These are phyloP conservation scores for Neofusicoccum parvum DNA, from an alignment of 2,329 filamentous ascomycete genomes.

Conservation along the genomic window DNA sequence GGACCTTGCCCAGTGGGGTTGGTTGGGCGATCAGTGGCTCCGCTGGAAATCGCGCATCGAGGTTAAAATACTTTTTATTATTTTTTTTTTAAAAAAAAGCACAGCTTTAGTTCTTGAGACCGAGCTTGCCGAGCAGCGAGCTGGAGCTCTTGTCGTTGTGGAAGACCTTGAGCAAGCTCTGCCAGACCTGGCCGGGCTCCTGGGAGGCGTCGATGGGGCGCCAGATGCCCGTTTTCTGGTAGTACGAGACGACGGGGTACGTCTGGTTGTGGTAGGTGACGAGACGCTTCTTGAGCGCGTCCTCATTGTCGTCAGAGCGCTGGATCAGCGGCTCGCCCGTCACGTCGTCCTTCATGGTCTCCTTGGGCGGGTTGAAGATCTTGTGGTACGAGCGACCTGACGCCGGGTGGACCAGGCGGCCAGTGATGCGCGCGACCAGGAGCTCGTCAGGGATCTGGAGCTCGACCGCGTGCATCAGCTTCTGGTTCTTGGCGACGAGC, in stretches of 20 bases:
- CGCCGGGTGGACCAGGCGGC: slow-evolving; percentile 91
- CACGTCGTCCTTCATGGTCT: slow-evolving; percentile 90
- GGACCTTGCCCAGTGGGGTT: no score
- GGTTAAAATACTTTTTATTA: neutral
- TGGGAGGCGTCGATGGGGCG: slow-evolving; percentile 92
- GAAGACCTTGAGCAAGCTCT: slow-evolving; percentile 84
- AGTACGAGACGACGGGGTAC: slow-evolving; percentile 88
- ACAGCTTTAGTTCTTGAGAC: slow-evolving; percentile 51
- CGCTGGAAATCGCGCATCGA: neutral
- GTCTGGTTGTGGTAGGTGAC: slow-evolving; percentile 94
- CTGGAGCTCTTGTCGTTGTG: slow-evolving; percentile 59
- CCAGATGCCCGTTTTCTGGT: slow-evolving; percentile 98
- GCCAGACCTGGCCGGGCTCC: slow-evolving; percentile 94
- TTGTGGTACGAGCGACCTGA: slow-evolving; percentile 97
- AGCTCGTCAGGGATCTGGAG: slow-evolving; percentile 95
- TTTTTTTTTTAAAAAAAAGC: neutral
- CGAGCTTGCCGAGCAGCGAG: slow-evolving; percentile 54
- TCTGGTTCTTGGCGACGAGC: slow-evolving; percentile 76
- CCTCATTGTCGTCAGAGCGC: slow-evolving; percentile 95
- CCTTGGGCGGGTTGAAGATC: slow-evolving; percentile 97
- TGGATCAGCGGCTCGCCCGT: slow-evolving; percentile 97
- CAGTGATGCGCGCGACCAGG: slow-evolving; percentile 93
- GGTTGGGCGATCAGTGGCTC: no score
- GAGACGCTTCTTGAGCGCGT: slow-evolving; percentile 92
- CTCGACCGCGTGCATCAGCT: slow-evolving; percentile 92